Evolutionary conservation across 108 stramenopile genomes (phyloP), one percentile per base, ranked within the genome.

Genomic region (Cyclostephanos invisitatus): DNA sequence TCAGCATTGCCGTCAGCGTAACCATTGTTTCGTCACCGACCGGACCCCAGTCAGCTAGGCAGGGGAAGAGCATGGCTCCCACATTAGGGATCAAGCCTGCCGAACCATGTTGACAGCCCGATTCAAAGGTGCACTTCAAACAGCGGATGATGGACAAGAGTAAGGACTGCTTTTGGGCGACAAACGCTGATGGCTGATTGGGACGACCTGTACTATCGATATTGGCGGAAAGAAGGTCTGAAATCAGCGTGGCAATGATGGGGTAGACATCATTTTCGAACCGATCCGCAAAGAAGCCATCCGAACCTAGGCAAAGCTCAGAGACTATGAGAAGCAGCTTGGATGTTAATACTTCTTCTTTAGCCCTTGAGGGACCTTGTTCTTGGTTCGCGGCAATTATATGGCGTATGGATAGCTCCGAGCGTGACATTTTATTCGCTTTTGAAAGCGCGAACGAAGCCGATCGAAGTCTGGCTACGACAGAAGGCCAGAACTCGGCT

Each of bases 221-320:
- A 36, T 22, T 15, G 5, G 27, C 22, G 8, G 48, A 18, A 24
- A 79, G 53, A 44, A 51, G 56, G 47, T 67, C 59, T 21, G 61
- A 44, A 62, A 83, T 35, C 8, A 80, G 32, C 21, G 37, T 71
- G 6, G 74, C 68, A 48, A 83, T 53, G 24, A 83, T 51, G 18
- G 82, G 82, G 38, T 68, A 75, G 24, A 64, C 82, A 62, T 80
- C 78, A 65, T 64, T 75, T 49, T 80, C 66, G 51, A 83, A 83
- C 37, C 82, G 55, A 70, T 70, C 62, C 6, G 40, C 75, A 59
- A 84, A 77, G 47, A 84, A 84, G 37, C 70, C 69, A 56, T 77
- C 80, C 0, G 83, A 84, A 55, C 65, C 66, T 17, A 50, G 8
- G 38, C 70, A 72, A 0, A 78, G 70, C 46, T 72, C 70, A 17